Evolutionary conservation across 2,329 filamentous ascomycete genomes (phyloP), one percentile per base, ranked within the genome.

Genomic region (Paecilomyces sp.): DNA sequence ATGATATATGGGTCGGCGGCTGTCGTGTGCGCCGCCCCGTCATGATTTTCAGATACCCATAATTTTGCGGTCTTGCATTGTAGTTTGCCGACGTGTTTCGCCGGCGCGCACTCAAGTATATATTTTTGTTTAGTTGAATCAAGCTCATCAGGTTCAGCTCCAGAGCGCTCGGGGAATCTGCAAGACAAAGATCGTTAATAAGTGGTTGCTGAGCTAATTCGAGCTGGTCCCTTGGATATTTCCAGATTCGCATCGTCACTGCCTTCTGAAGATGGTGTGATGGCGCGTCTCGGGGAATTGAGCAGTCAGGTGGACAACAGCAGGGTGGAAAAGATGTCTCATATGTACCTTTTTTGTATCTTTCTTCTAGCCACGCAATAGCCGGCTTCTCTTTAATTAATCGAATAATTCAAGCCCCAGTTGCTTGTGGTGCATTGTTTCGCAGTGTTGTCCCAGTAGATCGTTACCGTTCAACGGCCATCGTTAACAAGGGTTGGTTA

Each of bases 31-130:
- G 61, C 61, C 18, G 47, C 56, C 31, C 41, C 30, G 9, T 25
- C 68, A 67, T 63, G 70, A 65, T 54, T 68, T 67, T 63, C 66
- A 70, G 71, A 74, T 74, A 74, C 71, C 71, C 70, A 66, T 62
- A 60, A 55, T 62, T 66, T 65, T 66, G 63, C 59, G 64, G 61
- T 63, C 59, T 60, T 64, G 61, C 62, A 9, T 47, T 60, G 53
- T 56, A 47, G 53, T 60, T 31, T 30, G 18, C 28, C 15, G 24
- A 30, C 12, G 51, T 30, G 22, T 30, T 13, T 53, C 51, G 28
- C 51, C 24, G 51, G 51, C 51, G 24, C 22, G 22, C 51, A 24
- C 24, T 25, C 51, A n/a, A 47, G 22, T 53, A 53, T 53, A 53
- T 53, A 53, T 53, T 47, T 18, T 47, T 9, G 41, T 22, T 47